Evolutionary conservation across 495 filamentous ascomycete species (phyloP).

Genomic region (Neurospora pannonica): DNA sequence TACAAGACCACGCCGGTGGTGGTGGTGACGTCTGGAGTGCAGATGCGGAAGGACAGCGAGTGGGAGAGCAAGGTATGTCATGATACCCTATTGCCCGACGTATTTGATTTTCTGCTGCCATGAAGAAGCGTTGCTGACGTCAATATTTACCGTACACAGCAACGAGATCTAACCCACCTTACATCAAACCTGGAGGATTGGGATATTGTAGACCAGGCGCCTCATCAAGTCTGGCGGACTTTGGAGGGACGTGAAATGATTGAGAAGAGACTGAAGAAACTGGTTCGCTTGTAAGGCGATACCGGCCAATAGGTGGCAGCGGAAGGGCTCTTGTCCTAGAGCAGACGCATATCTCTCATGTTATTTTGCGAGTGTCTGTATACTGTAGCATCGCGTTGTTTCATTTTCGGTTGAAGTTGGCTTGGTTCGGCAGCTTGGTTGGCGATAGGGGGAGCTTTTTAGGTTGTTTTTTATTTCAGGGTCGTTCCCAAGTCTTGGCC

Average conservation of each 20-base stretch:
- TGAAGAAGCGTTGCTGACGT: neutral
- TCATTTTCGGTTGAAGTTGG: neutral
- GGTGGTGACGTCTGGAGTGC: conserved; percentile 69
- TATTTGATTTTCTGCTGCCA: neutral
- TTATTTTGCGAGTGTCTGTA: neutral
- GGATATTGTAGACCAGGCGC: conserved; percentile 78
- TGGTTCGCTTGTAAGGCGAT: conserved; percentile 33
- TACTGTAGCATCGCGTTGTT: neutral
- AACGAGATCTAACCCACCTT: conserved; percentile 71
- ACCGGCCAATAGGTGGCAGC: neutral
- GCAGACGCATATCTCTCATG: neutral
- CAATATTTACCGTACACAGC: conserved; percentile 38
- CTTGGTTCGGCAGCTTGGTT: neutral
- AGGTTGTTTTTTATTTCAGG: neutral
- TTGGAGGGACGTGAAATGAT: conserved; percentile 57
- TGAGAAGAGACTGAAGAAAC: conserved; percentile 34
- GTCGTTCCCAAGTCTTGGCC: neutral
- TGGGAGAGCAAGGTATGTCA: conserved; percentile 56
- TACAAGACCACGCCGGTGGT: conserved; percentile 59
- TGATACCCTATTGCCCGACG: neutral
- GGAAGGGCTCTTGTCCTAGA: too few relatives aligned
- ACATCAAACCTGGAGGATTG: conserved; percentile 69
- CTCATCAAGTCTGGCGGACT: conserved; percentile 78
- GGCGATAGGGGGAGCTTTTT: neutral
- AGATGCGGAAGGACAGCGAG: conserved; percentile 43